Evolutionary conservation across 2,329 filamentous ascomycete species (phyloP), one percentile per base, ranked within the genome.

Genomic region (Cercospora brassicicola): DNA sequence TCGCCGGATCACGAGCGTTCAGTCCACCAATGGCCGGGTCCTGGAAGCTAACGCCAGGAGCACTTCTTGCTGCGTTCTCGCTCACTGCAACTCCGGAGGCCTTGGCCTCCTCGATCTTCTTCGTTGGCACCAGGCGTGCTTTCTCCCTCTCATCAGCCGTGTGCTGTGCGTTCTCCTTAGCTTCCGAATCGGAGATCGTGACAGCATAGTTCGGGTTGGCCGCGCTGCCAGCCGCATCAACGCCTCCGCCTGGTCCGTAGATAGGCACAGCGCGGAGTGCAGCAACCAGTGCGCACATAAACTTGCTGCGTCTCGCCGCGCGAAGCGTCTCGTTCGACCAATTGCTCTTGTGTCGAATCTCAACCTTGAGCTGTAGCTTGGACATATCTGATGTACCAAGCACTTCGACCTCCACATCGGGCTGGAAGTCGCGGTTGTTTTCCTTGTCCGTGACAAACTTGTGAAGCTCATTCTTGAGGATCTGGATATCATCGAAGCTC

Each of bases 231-330:
- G 91, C 86, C 48, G 86, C 87, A 67, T 86, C 83, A 69, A 82
- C 82, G 65, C 89, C 91, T 67, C 91, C 93, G 48, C 90, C 93
- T 65, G 94, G 94, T 20, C 84, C 89, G 74, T 92, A 87, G 76
- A 99, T 94, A 9, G 94, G 94, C 18, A 99, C 86, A 81, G 90
- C 93, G 81, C 93, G 91, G 67, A 97, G 83, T 3, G 94, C 93
- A 8, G 93, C 81, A 4, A 95, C 90, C 67, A 99, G 84, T 0
- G 95, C 95, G 77, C 94, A 97, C 89, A 98, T 96, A 82, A 99
- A 98, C 81, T 97, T 98, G 78, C 91, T 96, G 69, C 94, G 89
- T 62, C 94, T 89, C 6, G 90, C 87, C 18, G 90, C 90, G 48
- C 94, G 91, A 48, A 97, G 86, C 1, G 87, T 85, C 73, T 97